Evolutionary conservation across 805 yeast genomes (phyloP).

Genomic region (Zygotorulaspora danielsina): DNA sequence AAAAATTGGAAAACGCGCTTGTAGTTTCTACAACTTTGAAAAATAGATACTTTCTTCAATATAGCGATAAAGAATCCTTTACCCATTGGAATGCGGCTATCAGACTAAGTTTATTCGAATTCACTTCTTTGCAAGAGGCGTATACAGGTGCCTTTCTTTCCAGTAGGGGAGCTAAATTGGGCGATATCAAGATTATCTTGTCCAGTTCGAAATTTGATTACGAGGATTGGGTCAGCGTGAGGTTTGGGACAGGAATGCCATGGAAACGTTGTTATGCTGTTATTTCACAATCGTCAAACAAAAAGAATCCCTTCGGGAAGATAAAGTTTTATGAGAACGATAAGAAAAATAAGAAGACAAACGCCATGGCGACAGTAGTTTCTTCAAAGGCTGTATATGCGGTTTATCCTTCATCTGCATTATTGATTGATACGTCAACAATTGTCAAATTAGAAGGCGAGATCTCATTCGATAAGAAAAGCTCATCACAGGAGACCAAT

Average conservation of each 20-base stretch:
- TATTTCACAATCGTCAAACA: constrained; percentile 60
- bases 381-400: constrained; percentile 75
- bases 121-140: constrained; percentile 82
- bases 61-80: constrained; percentile 58
- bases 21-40: constrained; percentile 91
- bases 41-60: constrained; percentile 80
- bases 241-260: constrained; percentile 97
- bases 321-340: constrained; percentile 80
- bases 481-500: constrained; percentile 44
- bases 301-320: constrained; percentile 49
- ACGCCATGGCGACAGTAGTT: constrained; percentile 74
- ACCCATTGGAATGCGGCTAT: constrained; percentile 80
- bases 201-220: constrained; percentile 82
- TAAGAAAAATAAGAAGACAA: constrained; percentile 60
- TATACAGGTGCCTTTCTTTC: constrained; percentile 92
- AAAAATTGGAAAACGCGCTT: constrained; percentile 66
- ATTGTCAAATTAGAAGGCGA: constrained; percentile 85
- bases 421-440: constrained; percentile 79
- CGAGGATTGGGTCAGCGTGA: constrained; percentile 91
- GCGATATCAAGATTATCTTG: constrained; percentile 80
- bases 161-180: constrained; percentile 82
- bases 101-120: constrained; percentile 75
- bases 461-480: constrained; percentile 54
- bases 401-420: constrained; percentile 82
- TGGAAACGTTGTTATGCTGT: constrained; percentile 95